phyloP scores from a whole-genome alignment of 495 filamentous ascomycete species.

The Penicillium desertorum region DNA sequence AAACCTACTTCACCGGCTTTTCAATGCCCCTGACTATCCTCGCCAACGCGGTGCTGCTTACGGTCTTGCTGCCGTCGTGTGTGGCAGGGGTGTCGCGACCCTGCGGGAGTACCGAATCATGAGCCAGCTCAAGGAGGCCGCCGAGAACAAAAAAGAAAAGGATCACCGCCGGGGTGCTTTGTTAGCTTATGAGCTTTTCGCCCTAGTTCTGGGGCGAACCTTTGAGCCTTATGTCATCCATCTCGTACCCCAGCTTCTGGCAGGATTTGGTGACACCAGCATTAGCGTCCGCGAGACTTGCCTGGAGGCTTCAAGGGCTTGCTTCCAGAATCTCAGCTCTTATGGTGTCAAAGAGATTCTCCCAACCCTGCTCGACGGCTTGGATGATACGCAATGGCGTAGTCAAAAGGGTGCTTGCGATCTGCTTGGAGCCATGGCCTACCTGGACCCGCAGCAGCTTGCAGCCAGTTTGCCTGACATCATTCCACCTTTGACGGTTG shows the following conservation, averaged over 20 bases:
- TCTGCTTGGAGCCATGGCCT: conserved; percentile 94
- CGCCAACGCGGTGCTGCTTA: conserved; percentile 90
- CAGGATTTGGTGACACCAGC: conserved; percentile 84
- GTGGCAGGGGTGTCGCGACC: conserved; percentile 78
- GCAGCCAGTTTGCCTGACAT: conserved; percentile 91
- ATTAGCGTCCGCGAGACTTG: conserved; percentile 90
- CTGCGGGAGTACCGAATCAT: conserved; percentile 84
- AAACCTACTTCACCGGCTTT: conserved; percentile 71
- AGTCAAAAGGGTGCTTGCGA: conserved; percentile 98
- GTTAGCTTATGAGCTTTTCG: conserved; percentile 86
- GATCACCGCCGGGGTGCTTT: conserved; percentile 86
- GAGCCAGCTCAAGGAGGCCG: conserved; percentile 68
- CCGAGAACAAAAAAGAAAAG: conserved; percentile 88
- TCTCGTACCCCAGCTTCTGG: conserved; percentile 85
- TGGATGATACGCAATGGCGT: conserved; percentile 94
- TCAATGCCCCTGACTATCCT: conserved; percentile 85
- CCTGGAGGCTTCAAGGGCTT: conserved; percentile 88
- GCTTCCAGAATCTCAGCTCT: conserved; percentile 88
- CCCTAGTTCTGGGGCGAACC: conserved; percentile 76
- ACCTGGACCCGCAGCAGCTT: conserved; percentile 91
- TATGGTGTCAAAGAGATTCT: conserved; percentile 94
- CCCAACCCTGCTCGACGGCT: conserved; percentile 85
- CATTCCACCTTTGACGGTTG: conserved; percentile 89
- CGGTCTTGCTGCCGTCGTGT: conserved; percentile 86
- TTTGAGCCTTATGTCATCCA: conserved; percentile 98